Base-by-base conservation (phyloP, 331 rosid species). In the Pyracantha coccinea region DNA sequence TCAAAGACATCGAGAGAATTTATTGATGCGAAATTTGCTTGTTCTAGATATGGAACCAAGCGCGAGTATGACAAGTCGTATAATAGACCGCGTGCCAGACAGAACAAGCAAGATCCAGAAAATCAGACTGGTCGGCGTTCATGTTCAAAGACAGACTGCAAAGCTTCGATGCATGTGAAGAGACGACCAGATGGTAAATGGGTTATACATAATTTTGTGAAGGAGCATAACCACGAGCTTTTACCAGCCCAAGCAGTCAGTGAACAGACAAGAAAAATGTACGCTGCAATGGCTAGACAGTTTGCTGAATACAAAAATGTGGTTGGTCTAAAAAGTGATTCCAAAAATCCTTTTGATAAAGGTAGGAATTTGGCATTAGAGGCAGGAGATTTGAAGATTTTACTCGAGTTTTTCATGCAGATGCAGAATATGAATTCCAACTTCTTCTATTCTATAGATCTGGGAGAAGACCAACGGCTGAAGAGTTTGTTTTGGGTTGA, bases 151-250 rank as follows among this genome's bases (percentile, higher is more conserved):
- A 94, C 96, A 41, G 98, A 91, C n/a, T 94, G 98, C 77, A 94
- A 91, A 88, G 98, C 98, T 77, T 87, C 96, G 83, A 91, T 94
- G 98, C 98, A 91, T 79, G 98, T 94, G 69, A 94, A 94, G 88
- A 90, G 97, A 80, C 88, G 92, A 81, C 55, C 86, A 6, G 98
- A 94, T 88, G 98, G 97, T 61, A 91, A 91, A 81, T 94, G 98
- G 98, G 95, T 94, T 32, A 94, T 94, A 78, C 97, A 91, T 80
- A 91, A 88, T 79, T 94, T 94, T 82, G 87, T 94, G 75, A 94
- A 90, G 89, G 95, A 88, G 86, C 98, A 94, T 85, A 91, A 94
- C 77, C 98, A 91, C 21, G 98, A 87, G 71, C 90, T 94, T 72
- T 82, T 94, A 83, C 98, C 98, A 12, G 98, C 97, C 47, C 98